Conservation (phyloP, 1,284 basidiomycete genomes). For the Pseudozyma sp. region DNA sequence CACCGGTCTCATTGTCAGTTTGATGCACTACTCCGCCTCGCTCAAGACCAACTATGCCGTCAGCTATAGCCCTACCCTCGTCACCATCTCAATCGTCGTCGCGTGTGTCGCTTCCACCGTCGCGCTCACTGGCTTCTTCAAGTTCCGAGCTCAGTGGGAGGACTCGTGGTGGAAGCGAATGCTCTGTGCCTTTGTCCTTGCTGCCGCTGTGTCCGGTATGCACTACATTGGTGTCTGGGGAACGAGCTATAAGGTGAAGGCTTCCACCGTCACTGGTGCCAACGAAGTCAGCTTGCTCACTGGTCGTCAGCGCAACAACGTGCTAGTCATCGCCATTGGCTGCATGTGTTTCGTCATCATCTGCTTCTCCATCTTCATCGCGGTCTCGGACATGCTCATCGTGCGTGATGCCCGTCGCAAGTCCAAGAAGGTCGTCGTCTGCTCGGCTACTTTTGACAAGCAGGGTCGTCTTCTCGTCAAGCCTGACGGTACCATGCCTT, state of each 20-base stretch:
- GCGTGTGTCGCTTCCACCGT: slow-evolving; percentile 71
- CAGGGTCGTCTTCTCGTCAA: slow-evolving; percentile 72
- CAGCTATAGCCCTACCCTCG: slow-evolving; percentile 68
- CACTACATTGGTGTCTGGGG: slow-evolving; percentile 72
- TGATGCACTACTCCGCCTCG: slow-evolving; percentile 72
- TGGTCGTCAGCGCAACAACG: slow-evolving; percentile 62
- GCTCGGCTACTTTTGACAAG: slow-evolving; percentile 72
- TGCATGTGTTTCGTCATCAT: slow-evolving; percentile 72
- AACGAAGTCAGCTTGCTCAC: slow-evolving; percentile 44
- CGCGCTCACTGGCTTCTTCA: slow-evolving; percentile 72
- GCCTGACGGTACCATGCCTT: slow-evolving; percentile 72
- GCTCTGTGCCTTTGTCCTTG: slow-evolving; percentile 70
- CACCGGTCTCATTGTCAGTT: slow-evolving; percentile 80
- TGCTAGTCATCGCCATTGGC: slow-evolving; percentile 69
- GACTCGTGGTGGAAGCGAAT: slow-evolving; percentile 72
- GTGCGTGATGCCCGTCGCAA: slow-evolving; percentile 69
- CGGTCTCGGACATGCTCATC: slow-evolving; percentile 69
- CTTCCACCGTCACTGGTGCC: slow-evolving; percentile 23
- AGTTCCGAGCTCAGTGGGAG: slow-evolving; percentile 71
- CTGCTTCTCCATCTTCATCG: slow-evolving; percentile 70
- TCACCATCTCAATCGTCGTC: slow-evolving; percentile 71
- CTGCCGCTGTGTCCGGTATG: slow-evolving; percentile 72
- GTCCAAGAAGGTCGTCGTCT: slow-evolving; percentile 72
- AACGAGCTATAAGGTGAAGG: slow-evolving; percentile 69
- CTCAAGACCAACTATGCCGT: slow-evolving; percentile 69